phyloP scores from a whole-genome alignment of 306 rosid genomes.

The Senna siamea region DNA sequence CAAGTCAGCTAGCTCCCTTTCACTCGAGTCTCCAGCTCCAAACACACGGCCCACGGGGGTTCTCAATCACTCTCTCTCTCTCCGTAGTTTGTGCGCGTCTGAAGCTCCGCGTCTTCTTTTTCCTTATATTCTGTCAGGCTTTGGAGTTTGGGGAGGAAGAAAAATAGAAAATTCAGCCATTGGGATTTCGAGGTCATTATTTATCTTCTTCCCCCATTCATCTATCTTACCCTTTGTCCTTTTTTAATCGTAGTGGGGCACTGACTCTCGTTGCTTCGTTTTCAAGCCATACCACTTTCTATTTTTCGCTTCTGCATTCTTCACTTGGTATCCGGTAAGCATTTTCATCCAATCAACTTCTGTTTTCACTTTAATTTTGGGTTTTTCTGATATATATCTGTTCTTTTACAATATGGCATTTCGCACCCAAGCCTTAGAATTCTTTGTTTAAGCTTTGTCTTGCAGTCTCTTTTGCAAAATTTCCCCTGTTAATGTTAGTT shows the following conservation, averaged over 20 bases:
- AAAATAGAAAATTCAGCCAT: conserved; percentile 33
- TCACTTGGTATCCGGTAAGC: conserved; percentile 42
- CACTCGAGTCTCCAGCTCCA: too few relatives aligned
- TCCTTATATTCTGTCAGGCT: conserved; percentile 43
- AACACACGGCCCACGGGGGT: too few relatives aligned
- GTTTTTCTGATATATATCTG: too few relatives aligned
- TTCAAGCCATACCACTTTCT: conserved; percentile 29
- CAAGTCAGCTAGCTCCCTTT: too few relatives aligned
- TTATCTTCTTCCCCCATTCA: conserved; percentile 1
- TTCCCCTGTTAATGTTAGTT: background rate
- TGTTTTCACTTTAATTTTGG: background rate
- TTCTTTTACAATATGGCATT: conserved; percentile 2
- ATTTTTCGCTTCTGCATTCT: conserved; percentile 15
- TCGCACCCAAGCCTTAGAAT: background rate
- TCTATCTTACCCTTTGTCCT: background rate
- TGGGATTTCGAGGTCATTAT: conserved; percentile 38
- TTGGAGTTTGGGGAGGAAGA: conserved; percentile 45
- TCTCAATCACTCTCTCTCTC: conserved; percentile 1
- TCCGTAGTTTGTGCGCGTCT: conserved; percentile 32
- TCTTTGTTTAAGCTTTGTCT: too few relatives aligned
- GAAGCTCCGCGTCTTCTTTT: conserved; percentile 34
- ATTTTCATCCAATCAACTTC: background rate
- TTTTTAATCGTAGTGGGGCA: conserved; percentile 33
- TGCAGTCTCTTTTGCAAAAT: background rate
- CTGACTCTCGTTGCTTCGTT: conserved; percentile 64